phyloP scores from a whole-genome alignment of 352 stramenopile species.

The Pseudoperonospora humuli region DNA sequence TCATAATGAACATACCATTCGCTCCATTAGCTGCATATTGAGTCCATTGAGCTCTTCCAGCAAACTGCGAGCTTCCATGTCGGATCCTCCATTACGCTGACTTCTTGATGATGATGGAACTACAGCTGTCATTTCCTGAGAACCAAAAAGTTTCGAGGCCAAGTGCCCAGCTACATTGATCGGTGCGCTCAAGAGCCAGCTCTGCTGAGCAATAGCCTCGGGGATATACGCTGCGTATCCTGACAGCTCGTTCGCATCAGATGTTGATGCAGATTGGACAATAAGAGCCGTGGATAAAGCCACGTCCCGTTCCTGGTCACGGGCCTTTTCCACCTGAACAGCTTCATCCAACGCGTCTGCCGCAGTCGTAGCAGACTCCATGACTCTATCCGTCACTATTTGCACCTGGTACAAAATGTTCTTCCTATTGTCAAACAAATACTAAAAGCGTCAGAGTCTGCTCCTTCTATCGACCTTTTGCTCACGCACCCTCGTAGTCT shows the following conservation, averaged over 20 bases:
- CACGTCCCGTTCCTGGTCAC: constrained; percentile 31
- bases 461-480: not conserved
- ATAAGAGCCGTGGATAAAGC: constrained; percentile 33
- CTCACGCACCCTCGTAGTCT: constrained; percentile 48
- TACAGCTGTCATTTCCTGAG: constrained; percentile 24
- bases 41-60: constrained; percentile 77
- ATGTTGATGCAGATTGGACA: constrained; percentile 15
- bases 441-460: constrained; percentile 1
- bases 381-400: constrained; percentile 53
- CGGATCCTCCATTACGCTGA: constrained; percentile 13
- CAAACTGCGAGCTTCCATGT: constrained; percentile 55
- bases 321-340: constrained; percentile 36
- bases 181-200: constrained; percentile 57
- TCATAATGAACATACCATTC: constrained; percentile 35
- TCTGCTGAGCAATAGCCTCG: constrained; percentile 44
- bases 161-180: constrained; percentile 56
- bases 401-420: constrained; percentile 73
- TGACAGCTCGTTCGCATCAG: constrained; percentile 4
- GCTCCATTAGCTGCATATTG: constrained; percentile 78
- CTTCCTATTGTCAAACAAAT: constrained; percentile 31
- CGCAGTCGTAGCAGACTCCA: constrained; percentile 60
- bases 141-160: constrained; percentile 65
- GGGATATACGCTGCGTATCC: constrained; percentile 35
- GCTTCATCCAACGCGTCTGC: constrained; percentile 70
- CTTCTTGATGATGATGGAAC: constrained; percentile 14